Conservation (phyloP, 2,329 filamentous ascomycete genomes). For the Aureobasidium sp. region DNA sequence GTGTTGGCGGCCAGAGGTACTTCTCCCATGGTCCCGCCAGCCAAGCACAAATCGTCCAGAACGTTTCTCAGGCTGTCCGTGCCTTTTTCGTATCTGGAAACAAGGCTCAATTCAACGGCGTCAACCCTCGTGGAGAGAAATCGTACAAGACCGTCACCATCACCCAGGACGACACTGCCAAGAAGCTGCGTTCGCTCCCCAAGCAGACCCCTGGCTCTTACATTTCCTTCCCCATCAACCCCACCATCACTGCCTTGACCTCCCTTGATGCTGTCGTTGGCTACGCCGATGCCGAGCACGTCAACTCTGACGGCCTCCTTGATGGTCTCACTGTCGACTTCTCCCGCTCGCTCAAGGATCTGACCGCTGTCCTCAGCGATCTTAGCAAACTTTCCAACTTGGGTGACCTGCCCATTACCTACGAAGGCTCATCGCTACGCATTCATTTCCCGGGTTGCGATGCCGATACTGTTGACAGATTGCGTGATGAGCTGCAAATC, state of each 20-base stretch:
- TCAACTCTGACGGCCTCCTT: conserved; percentile 77
- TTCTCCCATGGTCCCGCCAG: conserved; percentile 83
- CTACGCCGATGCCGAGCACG: conserved; percentile 33
- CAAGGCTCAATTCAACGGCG: conserved; percentile 77
- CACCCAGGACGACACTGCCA: conserved; percentile 63
- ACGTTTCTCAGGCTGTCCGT: conserved; percentile 87
- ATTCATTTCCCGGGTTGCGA: conserved; percentile 91
- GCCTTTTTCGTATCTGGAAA: conserved; percentile 89
- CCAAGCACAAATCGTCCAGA: conserved; percentile 84
- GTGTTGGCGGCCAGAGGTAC: conserved; percentile 65
- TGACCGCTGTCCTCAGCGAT: conserved; percentile 71
- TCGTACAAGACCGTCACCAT: conserved; percentile 69
- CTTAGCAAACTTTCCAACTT: conserved; percentile 66
- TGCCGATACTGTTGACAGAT: conserved; percentile 65
- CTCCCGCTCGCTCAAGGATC: conserved; percentile 73
- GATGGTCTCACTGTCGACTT: conserved; percentile 84
- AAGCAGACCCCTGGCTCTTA: conserved; percentile 63
- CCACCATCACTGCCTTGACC: conserved; percentile 81
- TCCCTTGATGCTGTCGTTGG: conserved; percentile 55
- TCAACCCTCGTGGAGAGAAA: conserved; percentile 64
- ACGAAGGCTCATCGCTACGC: conserved; percentile 62
- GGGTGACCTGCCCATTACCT: conserved; percentile 73
- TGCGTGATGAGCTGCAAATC: conserved; percentile 84
- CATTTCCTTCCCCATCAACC: conserved; percentile 81
- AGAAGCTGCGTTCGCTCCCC: conserved; percentile 55